Evolutionary conservation across 495 filamentous ascomycete species (phyloP).

Genomic region (Tuber calosporum): DNA sequence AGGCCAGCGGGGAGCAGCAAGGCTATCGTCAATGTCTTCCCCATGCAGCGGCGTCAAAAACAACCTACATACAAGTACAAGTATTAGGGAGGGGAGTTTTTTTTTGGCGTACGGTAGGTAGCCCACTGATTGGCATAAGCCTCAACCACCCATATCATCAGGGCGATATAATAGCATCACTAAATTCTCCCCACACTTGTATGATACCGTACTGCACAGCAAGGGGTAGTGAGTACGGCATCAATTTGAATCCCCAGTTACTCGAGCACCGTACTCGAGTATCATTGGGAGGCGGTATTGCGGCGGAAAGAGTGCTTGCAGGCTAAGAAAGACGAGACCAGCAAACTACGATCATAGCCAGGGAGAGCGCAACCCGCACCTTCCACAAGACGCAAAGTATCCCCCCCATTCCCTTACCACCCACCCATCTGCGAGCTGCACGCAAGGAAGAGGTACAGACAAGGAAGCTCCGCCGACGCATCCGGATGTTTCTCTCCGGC

Average conservation of each 20-base stretch:
- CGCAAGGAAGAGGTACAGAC: constrained; percentile 11
- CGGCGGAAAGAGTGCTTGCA: neutral
- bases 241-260: neutral
- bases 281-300: neutral
- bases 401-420: constrained; percentile 19
- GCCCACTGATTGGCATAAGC: neutral
- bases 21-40: neutral
- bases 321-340: neutral
- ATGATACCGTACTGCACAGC: neutral
- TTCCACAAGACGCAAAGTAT: neutral
- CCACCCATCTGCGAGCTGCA: constrained; percentile 15
- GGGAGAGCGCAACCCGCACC: neutral
- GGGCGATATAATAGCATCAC: neutral
- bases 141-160: neutral
- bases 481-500: constrained; percentile 20
- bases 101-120: constrained; percentile 1
- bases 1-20: neutral
- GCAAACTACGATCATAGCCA: neutral
- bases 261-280: too few species aligned
- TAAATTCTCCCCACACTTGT: neutral
- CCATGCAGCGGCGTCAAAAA: neutral
- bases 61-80: neutral
- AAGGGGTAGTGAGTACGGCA: neutral
- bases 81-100: neutral
- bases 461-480: constrained; percentile 12